These are phyloP conservation scores for Cynara cardunculus DNA, from an alignment of 129 eudicot species.

Conservation along the genomic window DNA sequence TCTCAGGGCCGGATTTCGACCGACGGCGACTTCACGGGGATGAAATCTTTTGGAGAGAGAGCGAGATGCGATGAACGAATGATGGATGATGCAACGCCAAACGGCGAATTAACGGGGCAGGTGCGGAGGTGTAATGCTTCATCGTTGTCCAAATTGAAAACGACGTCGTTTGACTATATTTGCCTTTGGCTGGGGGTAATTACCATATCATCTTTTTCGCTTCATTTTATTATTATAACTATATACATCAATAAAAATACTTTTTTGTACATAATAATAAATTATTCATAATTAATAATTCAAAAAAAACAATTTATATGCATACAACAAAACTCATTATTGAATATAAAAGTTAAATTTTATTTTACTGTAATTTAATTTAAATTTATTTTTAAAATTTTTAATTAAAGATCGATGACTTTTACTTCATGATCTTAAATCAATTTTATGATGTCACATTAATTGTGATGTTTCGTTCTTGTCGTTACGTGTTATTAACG, in stretches of 20 bases:
- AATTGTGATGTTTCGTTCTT: neutral
- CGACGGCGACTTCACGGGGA: conserved; percentile 22
- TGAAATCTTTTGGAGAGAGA: neutral
- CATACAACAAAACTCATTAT: too few species aligned
- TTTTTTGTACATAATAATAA: too few species aligned
- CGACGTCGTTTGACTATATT: neutral
- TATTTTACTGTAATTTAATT: too few species aligned
- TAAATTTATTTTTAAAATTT: too few species aligned
- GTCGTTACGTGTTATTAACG: neutral
- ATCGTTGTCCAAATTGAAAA: neutral
- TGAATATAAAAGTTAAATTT: neutral
- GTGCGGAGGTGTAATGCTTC: conserved; percentile 1
- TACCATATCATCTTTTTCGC: neutral
- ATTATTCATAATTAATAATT: too few species aligned
- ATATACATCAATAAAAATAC: too few species aligned
- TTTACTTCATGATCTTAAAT: too few species aligned
- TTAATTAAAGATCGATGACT: too few species aligned
- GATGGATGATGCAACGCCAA: conserved; percentile 4
- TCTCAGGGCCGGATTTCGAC: conserved; percentile 14
- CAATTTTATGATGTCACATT: neutral
- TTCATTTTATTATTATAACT: too few species aligned
- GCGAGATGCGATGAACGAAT: neutral
- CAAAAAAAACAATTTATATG: too few species aligned
- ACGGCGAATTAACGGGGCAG: conserved; percentile 21
- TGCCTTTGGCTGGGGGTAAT: neutral